A percentile compares a stretch with the other conserved stretches of the same genome.
These are phyloP conservation scores for Cladosporium halotolerans DNA, from an alignment of 2,329 filamentous ascomycete genomes.

Conservation along the genomic window DNA sequence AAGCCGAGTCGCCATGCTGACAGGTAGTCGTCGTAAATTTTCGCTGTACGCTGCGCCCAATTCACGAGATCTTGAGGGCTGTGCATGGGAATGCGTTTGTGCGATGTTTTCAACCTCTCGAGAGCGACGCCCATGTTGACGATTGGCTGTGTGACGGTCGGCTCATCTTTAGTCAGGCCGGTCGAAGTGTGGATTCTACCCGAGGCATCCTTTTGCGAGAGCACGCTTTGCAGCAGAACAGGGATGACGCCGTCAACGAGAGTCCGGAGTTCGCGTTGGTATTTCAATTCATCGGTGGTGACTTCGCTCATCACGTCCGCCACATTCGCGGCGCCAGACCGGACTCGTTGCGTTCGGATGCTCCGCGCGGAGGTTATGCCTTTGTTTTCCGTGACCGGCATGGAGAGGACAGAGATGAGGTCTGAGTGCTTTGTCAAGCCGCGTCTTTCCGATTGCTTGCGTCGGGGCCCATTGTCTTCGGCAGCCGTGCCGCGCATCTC, in stretches of 20 bases:
- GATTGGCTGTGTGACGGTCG: conserved; percentile 73
- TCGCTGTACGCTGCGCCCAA: conserved; percentile 74
- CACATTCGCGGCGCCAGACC: conserved; percentile 59
- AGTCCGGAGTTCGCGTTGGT: conserved; percentile 84
- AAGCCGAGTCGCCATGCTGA: conserved; percentile 88
- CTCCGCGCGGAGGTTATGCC: conserved; percentile 73
- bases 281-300: conserved; percentile 75
- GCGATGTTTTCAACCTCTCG: conserved; percentile 73
- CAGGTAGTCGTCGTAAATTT: conserved; percentile 79
- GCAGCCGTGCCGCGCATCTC: conserved; percentile 25
- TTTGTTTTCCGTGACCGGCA: conserved; percentile 56
- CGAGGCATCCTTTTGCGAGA: conserved; percentile 60
- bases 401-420: conserved; percentile 83
- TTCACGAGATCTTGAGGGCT: conserved; percentile 65
- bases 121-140: conserved; percentile 89
- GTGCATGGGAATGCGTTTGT: conserved; percentile 71
- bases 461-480: conserved; percentile 26
- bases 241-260: conserved; percentile 93
- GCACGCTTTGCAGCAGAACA: conserved; percentile 77
- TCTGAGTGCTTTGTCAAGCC: conserved; percentile 88
- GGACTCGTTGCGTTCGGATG: conserved; percentile 65
- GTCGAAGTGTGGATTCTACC: conserved; percentile 22
- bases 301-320: conserved; percentile 75
- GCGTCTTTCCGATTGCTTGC: conserved; percentile 52
- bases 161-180: conserved; percentile 45